Evolutionary conservation across 371 early-diverging fungal species (phyloP).

Genomic region (Batkoa obscura): DNA sequence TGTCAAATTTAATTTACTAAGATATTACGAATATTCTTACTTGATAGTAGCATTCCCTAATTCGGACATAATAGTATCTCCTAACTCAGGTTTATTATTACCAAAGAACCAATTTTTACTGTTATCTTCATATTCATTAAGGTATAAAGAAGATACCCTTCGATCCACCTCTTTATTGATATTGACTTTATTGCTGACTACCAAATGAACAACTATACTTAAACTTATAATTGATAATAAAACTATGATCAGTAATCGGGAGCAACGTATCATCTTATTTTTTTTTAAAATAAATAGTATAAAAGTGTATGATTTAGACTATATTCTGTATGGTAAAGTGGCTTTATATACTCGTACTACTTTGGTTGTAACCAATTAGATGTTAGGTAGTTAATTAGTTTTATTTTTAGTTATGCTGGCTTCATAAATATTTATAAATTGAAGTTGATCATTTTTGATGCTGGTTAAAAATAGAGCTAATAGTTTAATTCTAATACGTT

Average conservation of each 20-base stretch:
- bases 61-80: conserved; percentile 11
- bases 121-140: not conserved
- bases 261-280: not conserved
- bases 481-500: no score
- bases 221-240: no score
- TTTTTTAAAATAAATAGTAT: not conserved
- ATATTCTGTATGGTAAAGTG: no score
- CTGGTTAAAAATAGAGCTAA: no score
- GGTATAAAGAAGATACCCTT: not conserved
- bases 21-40: conserved; percentile 6
- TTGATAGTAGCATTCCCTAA: conserved; percentile 10
- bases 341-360: no score
- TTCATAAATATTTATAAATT: no score
- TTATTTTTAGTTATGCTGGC: no score
- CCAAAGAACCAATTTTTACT: not conserved
- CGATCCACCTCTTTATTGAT: not conserved
- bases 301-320: no score
- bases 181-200: not conserved
- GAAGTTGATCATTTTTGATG: no score
- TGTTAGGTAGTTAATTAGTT: no score
- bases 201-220: no score
- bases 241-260: not conserved
- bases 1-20: not conserved
- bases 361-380: no score
- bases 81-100: not conserved